phyloP scores from a whole-genome alignment of 257 asterid genomes.

The Ajuga chamaepitys region DNA sequence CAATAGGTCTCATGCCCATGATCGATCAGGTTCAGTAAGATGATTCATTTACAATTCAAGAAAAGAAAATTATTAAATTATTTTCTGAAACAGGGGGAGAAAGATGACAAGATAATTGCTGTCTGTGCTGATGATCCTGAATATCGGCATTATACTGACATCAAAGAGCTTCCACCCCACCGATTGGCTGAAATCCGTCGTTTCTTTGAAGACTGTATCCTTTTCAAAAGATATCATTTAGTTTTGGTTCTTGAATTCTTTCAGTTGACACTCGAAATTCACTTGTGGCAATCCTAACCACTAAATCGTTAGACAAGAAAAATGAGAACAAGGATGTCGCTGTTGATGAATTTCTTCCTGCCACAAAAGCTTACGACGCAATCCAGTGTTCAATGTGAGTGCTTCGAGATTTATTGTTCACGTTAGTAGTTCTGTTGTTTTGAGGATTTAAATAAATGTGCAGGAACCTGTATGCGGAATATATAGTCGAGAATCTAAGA shows the following conservation, averaged over 20 bases:
- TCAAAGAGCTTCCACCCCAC: slow-evolving; percentile 91
- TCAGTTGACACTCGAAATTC: not conserved
- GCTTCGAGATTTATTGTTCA: not conserved
- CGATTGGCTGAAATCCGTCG: slow-evolving; percentile 91
- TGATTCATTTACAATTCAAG: not conserved
- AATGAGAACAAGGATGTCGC: slow-evolving; percentile 95
- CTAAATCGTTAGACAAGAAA: slow-evolving; percentile 58
- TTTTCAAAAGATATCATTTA: slow-evolving; percentile 3
- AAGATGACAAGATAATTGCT: slow-evolving; percentile 95
- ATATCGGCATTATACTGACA: slow-evolving; percentile 69
- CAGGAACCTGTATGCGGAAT: slow-evolving; percentile 80
- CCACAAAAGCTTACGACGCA: slow-evolving; percentile 65
- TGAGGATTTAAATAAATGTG: too few species aligned
- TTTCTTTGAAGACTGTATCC: slow-evolving; percentile 95
- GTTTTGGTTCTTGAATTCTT: not conserved
- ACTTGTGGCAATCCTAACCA: slow-evolving; percentile 31
- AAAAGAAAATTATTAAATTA: not conserved
- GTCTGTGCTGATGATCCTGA: slow-evolving; percentile 97
- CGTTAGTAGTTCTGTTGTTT: not conserved
- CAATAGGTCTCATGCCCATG: slow-evolving; percentile 99
- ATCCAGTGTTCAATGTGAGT: slow-evolving; percentile 81
- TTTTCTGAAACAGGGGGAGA: slow-evolving; percentile 58
- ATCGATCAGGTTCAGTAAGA: slow-evolving; percentile 67
- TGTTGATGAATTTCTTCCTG: slow-evolving; percentile 72
- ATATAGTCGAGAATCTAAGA: slow-evolving; percentile 75